phyloP scores from a whole-genome alignment of 2,329 filamentous ascomycete genomes.

The Cucurbitaria berberidis region DNA sequence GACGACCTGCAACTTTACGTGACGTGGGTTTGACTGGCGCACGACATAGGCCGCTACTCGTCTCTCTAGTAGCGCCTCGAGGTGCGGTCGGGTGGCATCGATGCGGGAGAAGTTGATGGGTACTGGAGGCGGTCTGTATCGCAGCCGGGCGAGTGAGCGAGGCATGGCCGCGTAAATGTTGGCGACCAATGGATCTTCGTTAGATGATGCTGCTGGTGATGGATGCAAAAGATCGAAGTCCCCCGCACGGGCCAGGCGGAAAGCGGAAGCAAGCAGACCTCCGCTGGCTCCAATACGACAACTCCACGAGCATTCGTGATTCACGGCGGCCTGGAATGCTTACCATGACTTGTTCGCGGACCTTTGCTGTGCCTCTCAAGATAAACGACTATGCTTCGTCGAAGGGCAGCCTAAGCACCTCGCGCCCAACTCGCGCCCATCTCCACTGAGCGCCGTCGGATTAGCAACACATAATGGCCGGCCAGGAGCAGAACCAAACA shows the following conservation, averaged over 20 bases:
- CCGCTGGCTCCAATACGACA: constrained; percentile 26
- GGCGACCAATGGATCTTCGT: constrained; percentile 9
- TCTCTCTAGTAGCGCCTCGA: constrained; percentile 11
- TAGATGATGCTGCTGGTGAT: constrained; percentile 2
- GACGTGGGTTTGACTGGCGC: constrained; percentile 33
- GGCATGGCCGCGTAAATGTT: constrained; percentile 31
- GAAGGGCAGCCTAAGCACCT: neutral
- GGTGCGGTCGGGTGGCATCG: constrained; percentile 6
- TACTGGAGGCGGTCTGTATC: constrained; percentile 27
- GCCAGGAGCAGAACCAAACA: constrained; percentile 16
- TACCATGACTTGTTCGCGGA: constrained; percentile 20
- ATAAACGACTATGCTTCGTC: constrained; percentile 8
- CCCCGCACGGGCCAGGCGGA: constrained; percentile 12
- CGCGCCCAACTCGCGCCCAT: constrained; percentile 1
- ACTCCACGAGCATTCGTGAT: constrained; percentile 11
- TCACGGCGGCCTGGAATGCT: neutral
- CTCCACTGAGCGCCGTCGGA: neutral
- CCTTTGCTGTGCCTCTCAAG: constrained; percentile 4
- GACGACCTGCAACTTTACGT: constrained; percentile 30
- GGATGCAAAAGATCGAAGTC: constrained; percentile 18
- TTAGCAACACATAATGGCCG: constrained; percentile 34
- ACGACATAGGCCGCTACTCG: constrained; percentile 29
- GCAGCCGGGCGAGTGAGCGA: constrained; percentile 36
- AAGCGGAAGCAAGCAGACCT: constrained; percentile 13
- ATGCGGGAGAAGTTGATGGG: constrained; percentile 24